A percentile compares a stretch with the other conserved stretches of the same genome.
phyloP scores from a whole-genome alignment of 352 stramenopile species.

The Phytopythium cucurbitacearum region DNA sequence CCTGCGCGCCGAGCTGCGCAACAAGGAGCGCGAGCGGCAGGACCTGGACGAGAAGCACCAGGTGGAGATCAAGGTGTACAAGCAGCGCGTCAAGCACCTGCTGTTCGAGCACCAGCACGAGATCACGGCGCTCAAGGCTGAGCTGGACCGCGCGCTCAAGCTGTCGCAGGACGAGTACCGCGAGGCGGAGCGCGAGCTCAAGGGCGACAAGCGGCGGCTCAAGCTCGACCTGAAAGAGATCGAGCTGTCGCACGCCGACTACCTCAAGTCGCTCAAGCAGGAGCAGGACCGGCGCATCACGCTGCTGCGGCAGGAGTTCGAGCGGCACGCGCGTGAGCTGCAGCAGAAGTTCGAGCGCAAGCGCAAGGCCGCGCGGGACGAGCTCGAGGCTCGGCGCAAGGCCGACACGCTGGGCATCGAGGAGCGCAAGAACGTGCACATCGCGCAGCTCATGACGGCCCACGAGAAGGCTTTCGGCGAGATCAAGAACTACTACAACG shows the following conservation, averaged over 20 bases:
- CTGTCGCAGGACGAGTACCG: slow-evolving; percentile 90
- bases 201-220: slow-evolving; percentile 83
- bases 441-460: slow-evolving; percentile 89
- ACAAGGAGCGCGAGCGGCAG: slow-evolving; percentile 94
- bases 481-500: slow-evolving; percentile 97
- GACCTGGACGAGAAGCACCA: slow-evolving; percentile 95
- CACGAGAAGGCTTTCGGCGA: slow-evolving; percentile 94
- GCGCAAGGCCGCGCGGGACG: slow-evolving; percentile 75
- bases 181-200: slow-evolving; percentile 82
- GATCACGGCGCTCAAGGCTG: slow-evolving; percentile 83
- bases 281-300: slow-evolving; percentile 92
- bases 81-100: slow-evolving; percentile 95
- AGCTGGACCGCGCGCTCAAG: slow-evolving; percentile 88
- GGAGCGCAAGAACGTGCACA: slow-evolving; percentile 91
- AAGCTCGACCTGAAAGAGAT: slow-evolving; percentile 92
- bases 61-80: slow-evolving; percentile 96
- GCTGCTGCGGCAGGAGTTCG: slow-evolving; percentile 88
- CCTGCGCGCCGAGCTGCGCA: slow-evolving; percentile 87
- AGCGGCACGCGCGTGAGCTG: slow-evolving; percentile 87
- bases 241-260: slow-evolving; percentile 90
- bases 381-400: slow-evolving; percentile 79
- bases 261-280: slow-evolving; percentile 90
- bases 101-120: slow-evolving; percentile 95
- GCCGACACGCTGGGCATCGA: slow-evolving; percentile 88
- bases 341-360: slow-evolving; percentile 87